phyloP scores from a whole-genome alignment of 1,139 yeast species.

The Kluyveromyces sp. region DNA sequence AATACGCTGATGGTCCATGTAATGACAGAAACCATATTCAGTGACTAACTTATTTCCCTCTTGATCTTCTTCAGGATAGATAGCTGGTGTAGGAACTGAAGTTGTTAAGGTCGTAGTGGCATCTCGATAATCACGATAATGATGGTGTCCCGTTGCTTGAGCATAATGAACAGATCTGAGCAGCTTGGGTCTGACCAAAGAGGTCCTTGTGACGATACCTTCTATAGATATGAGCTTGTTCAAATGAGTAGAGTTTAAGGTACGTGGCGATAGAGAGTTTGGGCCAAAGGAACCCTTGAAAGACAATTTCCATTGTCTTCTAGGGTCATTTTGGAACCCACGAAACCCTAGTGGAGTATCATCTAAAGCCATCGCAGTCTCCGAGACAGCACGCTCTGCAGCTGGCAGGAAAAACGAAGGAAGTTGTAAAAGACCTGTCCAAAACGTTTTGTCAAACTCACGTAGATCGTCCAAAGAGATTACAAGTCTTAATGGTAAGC shows the following conservation, averaged over 20 bases:
- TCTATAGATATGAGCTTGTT: slow-evolving; percentile 83
- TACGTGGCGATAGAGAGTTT: slow-evolving; percentile 80
- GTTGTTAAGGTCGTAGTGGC: slow-evolving; percentile 80
- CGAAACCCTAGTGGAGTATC: slow-evolving; percentile 31
- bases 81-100: slow-evolving; percentile 64
- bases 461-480: slow-evolving; percentile 83
- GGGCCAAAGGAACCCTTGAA: slow-evolving; percentile 91
- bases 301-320: slow-evolving; percentile 39
- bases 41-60: slow-evolving; percentile 84
- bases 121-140: slow-evolving; percentile 87
- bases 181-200: slow-evolving; percentile 87
- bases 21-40: slow-evolving; percentile 90
- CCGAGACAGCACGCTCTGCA: slow-evolving; percentile 78
- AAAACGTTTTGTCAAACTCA: slow-evolving; percentile 71
- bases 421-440: slow-evolving; percentile 64
- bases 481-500: slow-evolving; percentile 57
- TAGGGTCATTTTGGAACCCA: slow-evolving; percentile 7
- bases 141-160: slow-evolving; percentile 74
- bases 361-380: slow-evolving; percentile 62
- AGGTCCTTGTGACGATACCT: slow-evolving; percentile 92
- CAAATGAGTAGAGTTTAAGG: slow-evolving; percentile 67
- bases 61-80: slow-evolving; percentile 88
- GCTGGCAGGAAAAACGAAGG: slow-evolving; percentile 91
- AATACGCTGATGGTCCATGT: slow-evolving; percentile 88
- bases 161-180: slow-evolving; percentile 91